phyloP scores from a whole-genome alignment of 345 rosid species.

The Pistacia atlantica region DNA sequence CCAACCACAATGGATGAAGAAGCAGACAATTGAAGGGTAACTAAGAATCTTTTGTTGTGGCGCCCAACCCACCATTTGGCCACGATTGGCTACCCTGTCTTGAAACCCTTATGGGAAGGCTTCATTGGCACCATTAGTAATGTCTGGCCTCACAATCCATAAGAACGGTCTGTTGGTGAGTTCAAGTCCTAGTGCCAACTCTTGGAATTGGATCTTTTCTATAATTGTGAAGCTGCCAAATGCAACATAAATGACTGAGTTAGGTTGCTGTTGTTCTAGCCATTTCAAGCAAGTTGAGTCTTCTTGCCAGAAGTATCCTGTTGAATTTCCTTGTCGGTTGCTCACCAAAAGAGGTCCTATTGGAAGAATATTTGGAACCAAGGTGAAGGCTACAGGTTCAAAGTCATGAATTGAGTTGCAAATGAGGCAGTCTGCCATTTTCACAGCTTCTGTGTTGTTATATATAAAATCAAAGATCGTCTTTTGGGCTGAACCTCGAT shows the following conservation, averaged over 20 bases:
- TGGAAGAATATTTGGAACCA: slow-evolving; percentile 16
- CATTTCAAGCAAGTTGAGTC: slow-evolving; percentile 34
- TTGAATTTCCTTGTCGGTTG: slow-evolving; percentile 9
- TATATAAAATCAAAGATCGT: neutral
- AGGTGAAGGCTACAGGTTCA: slow-evolving; percentile 25
- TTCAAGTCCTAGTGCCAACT: slow-evolving; percentile 39
- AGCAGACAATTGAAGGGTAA: slow-evolving; percentile 38
- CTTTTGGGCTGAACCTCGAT: neutral
- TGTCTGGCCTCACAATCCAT: slow-evolving; percentile 14
- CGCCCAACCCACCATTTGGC: slow-evolving; percentile 38
- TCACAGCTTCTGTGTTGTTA: neutral
- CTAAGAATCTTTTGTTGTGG: slow-evolving; percentile 39
- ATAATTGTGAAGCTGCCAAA: slow-evolving; percentile 39
- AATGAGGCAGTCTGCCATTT: neutral
- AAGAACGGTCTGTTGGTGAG: slow-evolving; percentile 16
- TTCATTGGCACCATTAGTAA: slow-evolving; percentile 6
- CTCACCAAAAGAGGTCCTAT: slow-evolving; percentile 31
- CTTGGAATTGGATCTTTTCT: slow-evolving; percentile 25
- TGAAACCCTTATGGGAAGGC: slow-evolving; percentile 9
- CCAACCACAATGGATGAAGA: slow-evolving; percentile 56
- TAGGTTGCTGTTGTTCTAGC: slow-evolving; percentile 32
- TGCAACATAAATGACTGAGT: slow-evolving; percentile 42
- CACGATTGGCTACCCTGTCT: neutral
- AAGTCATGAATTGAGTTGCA: slow-evolving; percentile 38
- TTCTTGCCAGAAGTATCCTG: slow-evolving; percentile 36